Base-by-base conservation (phyloP, 306 rosid genomes). In the Prunus kanzakura region DNA sequence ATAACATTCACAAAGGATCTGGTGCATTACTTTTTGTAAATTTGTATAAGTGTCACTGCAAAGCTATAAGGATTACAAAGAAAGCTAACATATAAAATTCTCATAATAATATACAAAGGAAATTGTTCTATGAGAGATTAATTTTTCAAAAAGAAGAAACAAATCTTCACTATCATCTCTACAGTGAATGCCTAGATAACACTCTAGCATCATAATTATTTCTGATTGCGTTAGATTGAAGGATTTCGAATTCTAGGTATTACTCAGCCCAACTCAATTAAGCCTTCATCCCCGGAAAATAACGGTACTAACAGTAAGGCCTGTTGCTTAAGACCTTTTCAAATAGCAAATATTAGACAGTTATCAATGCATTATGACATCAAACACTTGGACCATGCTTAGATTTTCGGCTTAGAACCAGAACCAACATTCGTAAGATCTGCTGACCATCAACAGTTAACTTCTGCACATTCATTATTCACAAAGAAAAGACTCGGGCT, bases 401-500 rank as follows among this genome's bases (percentile, higher is more conserved):
- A 15, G 60, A 51, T 13, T 47, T 25, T 19, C 60, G 18, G 73
- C 64, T 19, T 52, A 18, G 27, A 8, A 29, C 18, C 49, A 32
- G 9, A 30, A 52, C 27, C 3, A 71, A 30, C 29, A 30, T 32
- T 30, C 64, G 12, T 51, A 30, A 52, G 6, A 30, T 71, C 45
- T n/a, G 30, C 11, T 30, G 54, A 70, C 27, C 29, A 51, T 51
- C 25, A 23, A 64, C 23, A 64, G 23, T 35, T 64, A 35, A 35
- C 25, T 38, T 41, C 7, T 35, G 41, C 41, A 35, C 41, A 35
- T 35, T 35, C 41, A 35, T 35, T 35, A 6, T 35, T 35, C 41
- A 35, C 8, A 35, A 71, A 32, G 20, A 71, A 54, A 84, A 72
- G 77, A 43, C 67, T 63, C 15, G 41, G 80, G 32, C 56, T 50